Evolutionary conservation across 768 basidiomycete species (phyloP), one percentile per base, ranked within the genome.

Genomic region (Pleurotus giganteus): DNA sequence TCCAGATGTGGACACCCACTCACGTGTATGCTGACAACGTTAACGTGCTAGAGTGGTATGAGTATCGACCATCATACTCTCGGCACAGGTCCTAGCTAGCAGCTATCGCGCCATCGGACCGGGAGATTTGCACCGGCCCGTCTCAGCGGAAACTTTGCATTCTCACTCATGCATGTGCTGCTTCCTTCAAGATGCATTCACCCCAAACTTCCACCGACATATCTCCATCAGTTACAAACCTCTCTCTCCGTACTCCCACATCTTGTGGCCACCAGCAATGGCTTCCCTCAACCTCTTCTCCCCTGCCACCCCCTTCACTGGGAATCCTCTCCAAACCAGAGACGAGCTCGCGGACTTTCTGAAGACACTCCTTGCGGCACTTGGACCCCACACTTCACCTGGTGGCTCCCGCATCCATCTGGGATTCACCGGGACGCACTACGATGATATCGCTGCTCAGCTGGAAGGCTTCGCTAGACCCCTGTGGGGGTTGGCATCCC

Each of bases 401-500:
- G 86, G 87, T 51, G 88, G 89, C 12, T 82, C 88, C 11, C 78
- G 86, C 36, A 78, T 90, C 57, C 84, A 85, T 57, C 73, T 89
- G 2, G 86, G 86, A 3, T 75, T 82, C 73, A 79, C 83, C 27
- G 87, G 81, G 9, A 88, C 87, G 0, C 88, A 89, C 63, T 89
- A 81, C 65, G 87, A 90, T 65, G 83, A 87, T 49, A 69, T 75
- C 13, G 86, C 88, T 21, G 84, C 86, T 2, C 86, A 88, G 53
- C 78, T 90, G 45, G 88, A 91, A 63, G 85, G 86, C 4, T 91
- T 88, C 62, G 84, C 87, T 4, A 76, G 88, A 4, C 89, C 89
- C 0, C 78, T 89, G 37, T 90, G 89, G 88, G 88, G 86, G 5
- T 74, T 89, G 3, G 80, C 85, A 0, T 78, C 86, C 3, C 71